A percentile compares a stretch with the other conserved stretches of the same genome.
These are phyloP conservation scores for Trypanosoma rangeli DNA, from an alignment of 208 protist genomes.

Conservation along the genomic window DNA sequence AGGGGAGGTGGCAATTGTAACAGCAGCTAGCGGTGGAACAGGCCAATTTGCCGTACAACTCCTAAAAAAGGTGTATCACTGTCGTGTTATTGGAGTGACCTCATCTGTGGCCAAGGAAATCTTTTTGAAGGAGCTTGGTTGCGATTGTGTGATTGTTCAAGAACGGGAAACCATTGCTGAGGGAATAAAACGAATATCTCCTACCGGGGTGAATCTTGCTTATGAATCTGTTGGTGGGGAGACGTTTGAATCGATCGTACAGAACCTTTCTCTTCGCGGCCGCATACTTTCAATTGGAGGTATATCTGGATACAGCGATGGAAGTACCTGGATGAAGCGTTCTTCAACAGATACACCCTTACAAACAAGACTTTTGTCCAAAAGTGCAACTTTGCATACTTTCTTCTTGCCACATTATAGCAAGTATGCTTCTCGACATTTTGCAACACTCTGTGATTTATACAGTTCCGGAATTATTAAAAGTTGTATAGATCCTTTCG, in stretches of 20 bases:
- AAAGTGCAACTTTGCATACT: slow-evolving; percentile 77
- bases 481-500: slow-evolving; percentile 53
- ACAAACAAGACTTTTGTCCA: slow-evolving; percentile 65
- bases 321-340: slow-evolving; percentile 14
- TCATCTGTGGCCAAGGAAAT: slow-evolving; percentile 73
- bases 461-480: slow-evolving; percentile 48
- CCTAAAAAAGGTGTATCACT: slow-evolving; percentile 78
- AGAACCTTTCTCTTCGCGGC: slow-evolving; percentile 62
- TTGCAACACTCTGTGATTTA: slow-evolving; percentile 58
- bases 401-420: slow-evolving; percentile 88
- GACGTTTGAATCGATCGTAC: slow-evolving; percentile 65
- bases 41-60: slow-evolving; percentile 91
- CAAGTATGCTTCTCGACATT: slow-evolving; percentile 65
- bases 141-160: slow-evolving; percentile 84
- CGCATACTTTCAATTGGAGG: slow-evolving; percentile 82
- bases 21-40: slow-evolving; percentile 88
- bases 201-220: slow-evolving; percentile 80
- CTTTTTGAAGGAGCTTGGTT: slow-evolving; percentile 72
- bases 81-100: slow-evolving; percentile 85
- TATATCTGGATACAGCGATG: slow-evolving; percentile 67
- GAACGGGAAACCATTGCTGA: slow-evolving; percentile 50
- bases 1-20: slow-evolving; percentile 82
- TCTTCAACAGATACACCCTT: slow-evolving; percentile 35
- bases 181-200: slow-evolving; percentile 41
- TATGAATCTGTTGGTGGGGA: slow-evolving; percentile 92